Evolutionary conservation across 371 early-diverging fungal species (phyloP).

Genomic region (Syncephalastrum monosporum): DNA sequence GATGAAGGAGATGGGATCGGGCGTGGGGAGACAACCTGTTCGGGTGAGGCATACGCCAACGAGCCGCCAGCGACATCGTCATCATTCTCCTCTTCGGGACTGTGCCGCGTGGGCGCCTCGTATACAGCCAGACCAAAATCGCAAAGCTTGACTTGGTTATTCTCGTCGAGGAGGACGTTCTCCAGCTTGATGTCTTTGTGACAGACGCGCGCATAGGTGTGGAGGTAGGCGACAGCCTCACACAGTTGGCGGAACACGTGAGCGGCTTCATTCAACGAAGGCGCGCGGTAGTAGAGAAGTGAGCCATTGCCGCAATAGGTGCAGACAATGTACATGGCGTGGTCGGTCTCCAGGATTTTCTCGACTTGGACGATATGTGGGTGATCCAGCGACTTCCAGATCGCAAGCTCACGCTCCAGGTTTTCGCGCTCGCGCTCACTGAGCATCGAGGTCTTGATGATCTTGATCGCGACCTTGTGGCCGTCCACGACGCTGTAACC

Average conservation of each 20-base stretch:
- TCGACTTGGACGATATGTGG: conserved; percentile 63
- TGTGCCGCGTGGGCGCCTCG: conserved; percentile 20
- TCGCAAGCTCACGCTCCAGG: conserved; percentile 56
- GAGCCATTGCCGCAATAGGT: conserved; percentile 66
- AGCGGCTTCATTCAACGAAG: conserved; percentile 49
- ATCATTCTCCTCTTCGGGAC: conserved; percentile 1
- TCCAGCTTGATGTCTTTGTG: conserved; percentile 96
- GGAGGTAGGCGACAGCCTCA: conserved; percentile 78
- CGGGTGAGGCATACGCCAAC: conserved; percentile 79
- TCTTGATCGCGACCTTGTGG: conserved; percentile 56
- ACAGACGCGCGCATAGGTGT: conserved; percentile 67
- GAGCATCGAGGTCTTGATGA: conserved; percentile 36
- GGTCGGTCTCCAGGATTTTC: conserved; percentile 63
- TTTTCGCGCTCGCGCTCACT: conserved; percentile 11
- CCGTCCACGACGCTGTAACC: conserved; percentile 39
- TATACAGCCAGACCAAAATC: conserved; percentile 88
- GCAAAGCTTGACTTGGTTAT: conserved; percentile 66
- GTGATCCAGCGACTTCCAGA: conserved; percentile 75
- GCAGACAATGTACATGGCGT: conserved; percentile 66
- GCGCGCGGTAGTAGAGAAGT: conserved; percentile 28
- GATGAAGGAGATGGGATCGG: conserved; percentile 53
- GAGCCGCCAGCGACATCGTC: conserved; percentile 56
- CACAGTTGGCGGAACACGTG: conserved; percentile 66
- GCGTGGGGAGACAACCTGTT: conserved; percentile 51
- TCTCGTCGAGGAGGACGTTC: conserved; percentile 71